Percentiles rank a stretch among this genome's conserved stretches.
Evolutionary conservation across 257 asterid species (phyloP).

Genomic region (Gentiana dahurica): DNA sequence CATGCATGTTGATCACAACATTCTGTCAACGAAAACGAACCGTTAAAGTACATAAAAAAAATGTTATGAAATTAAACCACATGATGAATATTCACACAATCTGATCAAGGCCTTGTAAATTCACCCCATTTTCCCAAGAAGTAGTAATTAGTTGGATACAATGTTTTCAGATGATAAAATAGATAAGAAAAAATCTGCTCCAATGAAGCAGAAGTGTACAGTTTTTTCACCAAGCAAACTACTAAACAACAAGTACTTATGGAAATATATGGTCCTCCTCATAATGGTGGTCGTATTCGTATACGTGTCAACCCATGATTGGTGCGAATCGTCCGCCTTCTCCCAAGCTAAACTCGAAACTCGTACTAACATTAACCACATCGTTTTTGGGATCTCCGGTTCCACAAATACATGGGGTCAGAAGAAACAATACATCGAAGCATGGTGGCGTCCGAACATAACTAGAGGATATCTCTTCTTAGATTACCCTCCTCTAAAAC

Average conservation of each 20-base stretch:
- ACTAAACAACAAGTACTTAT: constrained; percentile 4
- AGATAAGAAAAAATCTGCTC: not conserved
- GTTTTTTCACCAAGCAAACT: not conserved
- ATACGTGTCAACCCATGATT: constrained; percentile 22
- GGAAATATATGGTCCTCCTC: constrained; percentile 21
- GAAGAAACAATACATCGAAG: constrained; percentile 18
- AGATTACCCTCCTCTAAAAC: constrained; percentile 13
- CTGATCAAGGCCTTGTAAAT: too few species aligned
- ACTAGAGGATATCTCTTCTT: constrained; percentile 32
- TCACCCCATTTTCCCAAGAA: not conserved
- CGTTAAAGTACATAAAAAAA: too few species aligned
- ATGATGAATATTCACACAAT: too few species aligned
- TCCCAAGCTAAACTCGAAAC: not conserved
- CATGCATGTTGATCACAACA: too few species aligned
- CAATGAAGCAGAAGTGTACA: constrained; percentile 7
- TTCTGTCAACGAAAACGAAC: too few species aligned
- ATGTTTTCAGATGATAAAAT: not conserved
- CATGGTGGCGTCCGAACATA: constrained; percentile 49
- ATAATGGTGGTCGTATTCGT: constrained; percentile 17
- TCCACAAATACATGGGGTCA: constrained; percentile 23
- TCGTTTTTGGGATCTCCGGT: constrained; percentile 33
- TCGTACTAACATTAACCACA: constrained; percentile 24
- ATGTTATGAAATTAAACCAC: too few species aligned
- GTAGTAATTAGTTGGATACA: not conserved
- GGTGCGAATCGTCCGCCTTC: constrained; percentile 22